Evolutionary conservation across 1,284 basidiomycete species (phyloP).

Genomic region (Pseudozyma sp.): DNA sequence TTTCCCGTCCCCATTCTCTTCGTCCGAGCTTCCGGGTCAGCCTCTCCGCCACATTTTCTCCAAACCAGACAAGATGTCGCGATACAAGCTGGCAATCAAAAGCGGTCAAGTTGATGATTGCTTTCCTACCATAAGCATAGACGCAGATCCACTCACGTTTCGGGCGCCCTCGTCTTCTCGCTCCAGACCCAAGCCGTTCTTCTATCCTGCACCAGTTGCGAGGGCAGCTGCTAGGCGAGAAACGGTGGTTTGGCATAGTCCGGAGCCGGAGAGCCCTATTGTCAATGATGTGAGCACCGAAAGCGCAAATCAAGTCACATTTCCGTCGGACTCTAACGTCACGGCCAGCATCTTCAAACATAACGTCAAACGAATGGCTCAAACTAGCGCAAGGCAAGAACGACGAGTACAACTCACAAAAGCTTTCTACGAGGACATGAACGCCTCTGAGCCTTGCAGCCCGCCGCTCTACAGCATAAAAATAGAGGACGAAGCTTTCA

Average conservation of each 20-base stretch:
- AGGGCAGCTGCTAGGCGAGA: too few species aligned
- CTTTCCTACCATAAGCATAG: not conserved
- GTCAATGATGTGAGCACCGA: too few species aligned
- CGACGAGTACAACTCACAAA: not conserved
- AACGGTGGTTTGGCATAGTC: too few species aligned
- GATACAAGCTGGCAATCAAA: conserved; percentile 13
- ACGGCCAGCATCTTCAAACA: not conserved
- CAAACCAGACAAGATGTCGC: not conserved
- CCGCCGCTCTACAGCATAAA: not conserved
- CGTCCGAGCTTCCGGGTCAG: not conserved
- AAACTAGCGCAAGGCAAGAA: not conserved
- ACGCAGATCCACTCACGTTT: conserved; percentile 12
- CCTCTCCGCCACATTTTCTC: not conserved
- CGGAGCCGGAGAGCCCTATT: too few species aligned
- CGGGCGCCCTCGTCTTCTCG: not conserved
- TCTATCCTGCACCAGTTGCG: not conserved
- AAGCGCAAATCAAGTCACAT: not conserved
- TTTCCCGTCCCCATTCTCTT: not conserved
- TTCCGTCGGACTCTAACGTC: not conserved
- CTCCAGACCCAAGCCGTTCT: conserved; percentile 9
- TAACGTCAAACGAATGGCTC: not conserved
- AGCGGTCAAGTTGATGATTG: conserved; percentile 17
- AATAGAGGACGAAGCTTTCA: too few species aligned
- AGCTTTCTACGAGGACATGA: not conserved
- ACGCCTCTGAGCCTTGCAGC: not conserved